These are phyloP conservation scores for Nemania sp. DNA, from an alignment of 2,329 filamentous ascomycete genomes.

Conservation along the genomic window DNA sequence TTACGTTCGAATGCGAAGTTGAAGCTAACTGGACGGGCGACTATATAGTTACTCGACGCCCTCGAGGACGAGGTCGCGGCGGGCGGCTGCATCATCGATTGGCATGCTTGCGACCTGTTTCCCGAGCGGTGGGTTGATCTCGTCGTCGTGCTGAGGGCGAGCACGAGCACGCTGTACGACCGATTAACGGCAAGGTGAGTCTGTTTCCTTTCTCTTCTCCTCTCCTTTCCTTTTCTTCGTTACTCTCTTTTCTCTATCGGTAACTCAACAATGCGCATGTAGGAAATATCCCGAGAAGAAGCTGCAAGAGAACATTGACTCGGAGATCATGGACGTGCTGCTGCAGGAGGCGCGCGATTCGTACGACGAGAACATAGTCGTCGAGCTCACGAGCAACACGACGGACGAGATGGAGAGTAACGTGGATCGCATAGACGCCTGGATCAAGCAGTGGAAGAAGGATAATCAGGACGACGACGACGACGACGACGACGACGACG, in stretches of 20 bases:
- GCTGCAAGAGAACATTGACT: slow-evolving; percentile 93
- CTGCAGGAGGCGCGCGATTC: slow-evolving; percentile 86
- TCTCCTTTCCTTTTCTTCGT: background rate
- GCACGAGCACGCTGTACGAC: slow-evolving; percentile 82
- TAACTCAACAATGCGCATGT: background rate
- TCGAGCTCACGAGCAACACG: slow-evolving; percentile 83
- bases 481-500: slow-evolving; percentile 23
- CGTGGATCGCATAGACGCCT: slow-evolving; percentile 78
- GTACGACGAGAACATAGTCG: slow-evolving; percentile 85
- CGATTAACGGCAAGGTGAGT: slow-evolving; percentile 72
- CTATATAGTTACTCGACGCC: slow-evolving; percentile 74
- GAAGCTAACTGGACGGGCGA: slow-evolving; percentile 31
- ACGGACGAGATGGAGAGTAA: slow-evolving; percentile 88
- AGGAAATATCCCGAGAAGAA: slow-evolving; percentile 85
- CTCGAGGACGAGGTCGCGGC: slow-evolving; percentile 79
- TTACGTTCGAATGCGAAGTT: background rate
- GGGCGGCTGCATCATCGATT: slow-evolving; percentile 91
- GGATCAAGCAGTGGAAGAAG: slow-evolving; percentile 82
- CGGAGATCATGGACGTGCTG: slow-evolving; percentile 96
- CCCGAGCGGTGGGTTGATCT: slow-evolving; percentile 93
- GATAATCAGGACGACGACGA: slow-evolving; percentile 54
- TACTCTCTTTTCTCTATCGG: background rate
- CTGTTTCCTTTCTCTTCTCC: background rate
- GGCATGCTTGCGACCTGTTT: slow-evolving; percentile 97
- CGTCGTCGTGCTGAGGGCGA: slow-evolving; percentile 85